Percentiles rank a stretch among this genome's conserved stretches.
Conservation (phyloP, 495 filamentous ascomycete species). For the Aspergillus olivimuriae region DNA sequence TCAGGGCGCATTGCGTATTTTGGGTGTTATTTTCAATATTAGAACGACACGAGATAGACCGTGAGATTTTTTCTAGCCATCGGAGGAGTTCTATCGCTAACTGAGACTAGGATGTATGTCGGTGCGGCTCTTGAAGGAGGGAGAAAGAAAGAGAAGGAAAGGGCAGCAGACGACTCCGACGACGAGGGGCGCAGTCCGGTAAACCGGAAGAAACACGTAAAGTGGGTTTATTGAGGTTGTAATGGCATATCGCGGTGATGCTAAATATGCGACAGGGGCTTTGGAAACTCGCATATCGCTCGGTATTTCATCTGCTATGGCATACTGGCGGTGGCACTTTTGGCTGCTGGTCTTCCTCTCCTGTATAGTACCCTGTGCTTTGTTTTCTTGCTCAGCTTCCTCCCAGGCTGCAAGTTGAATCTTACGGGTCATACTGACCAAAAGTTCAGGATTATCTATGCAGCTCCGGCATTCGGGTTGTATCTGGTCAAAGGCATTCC, state of each 20-base stretch:
- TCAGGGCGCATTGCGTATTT: background rate
- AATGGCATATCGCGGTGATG: background rate
- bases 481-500: constrained; percentile 6
- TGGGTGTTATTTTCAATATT: constrained; percentile 2
- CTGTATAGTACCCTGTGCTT: too few relatives aligned
- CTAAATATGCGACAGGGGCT: background rate
- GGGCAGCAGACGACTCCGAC: background rate
- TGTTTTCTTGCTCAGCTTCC: too few relatives aligned
- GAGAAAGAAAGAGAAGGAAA: background rate
- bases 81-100: too few relatives aligned
- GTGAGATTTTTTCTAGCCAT: background rate
- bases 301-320: background rate
- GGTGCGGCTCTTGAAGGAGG: too few relatives aligned
- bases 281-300: background rate
- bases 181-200: too few relatives aligned
- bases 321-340: background rate
- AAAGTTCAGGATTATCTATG: constrained; percentile 3
- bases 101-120: background rate
- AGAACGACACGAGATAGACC: background rate
- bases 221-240: background rate
- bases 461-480: constrained; percentile 4
- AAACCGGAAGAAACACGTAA: background rate
- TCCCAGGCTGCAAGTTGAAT: too few relatives aligned
- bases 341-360: background rate
- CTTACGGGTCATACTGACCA: background rate